Evolutionary conservation across 2,329 filamentous ascomycete species (phyloP), one percentile per base, ranked within the genome.

Genomic region (Clonostachys rosea): DNA sequence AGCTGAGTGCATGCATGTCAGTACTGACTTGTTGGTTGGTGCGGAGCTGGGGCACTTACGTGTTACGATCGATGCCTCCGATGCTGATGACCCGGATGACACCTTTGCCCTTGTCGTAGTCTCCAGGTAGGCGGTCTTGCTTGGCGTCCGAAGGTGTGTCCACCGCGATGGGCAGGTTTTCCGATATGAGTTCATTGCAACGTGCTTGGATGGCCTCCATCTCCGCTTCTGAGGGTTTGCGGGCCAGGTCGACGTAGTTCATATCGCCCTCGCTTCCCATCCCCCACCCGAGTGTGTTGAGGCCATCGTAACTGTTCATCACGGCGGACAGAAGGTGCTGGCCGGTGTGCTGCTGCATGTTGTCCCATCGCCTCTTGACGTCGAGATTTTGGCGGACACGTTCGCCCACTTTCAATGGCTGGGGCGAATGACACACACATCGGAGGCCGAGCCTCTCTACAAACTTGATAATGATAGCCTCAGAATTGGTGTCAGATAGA

Each of bases 321-420:
- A 64, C 47, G 1, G 61, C 61, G 1, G 61, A 64, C 2, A 64
- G 51, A 2, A 64, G 55, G 34, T 64, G 61, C 8, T 64, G 61
- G 1, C 61, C 60, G 0, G 61, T 64, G 17, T 64, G 61, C 7
- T 64, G 61, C 12, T 64, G 61, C 61, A 64, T 64, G 11, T 64
- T 60, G 42, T 64, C 56, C 59, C 60, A 63, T n/a, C 61, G 56
- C 0, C 61, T 58, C 6, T 47, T 30, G 47, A 56, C 61, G 20
- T 64, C 56, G 4, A 64, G 49, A 11, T 59, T 52, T 24, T 64
- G 61, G 0, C 54, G 56, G 4, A 64, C 50, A 7, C 13, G 46
- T 0, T 50, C 49, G 0, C 61, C 60, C 0, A 53, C 52, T 0
- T 42, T 36, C 2, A 64, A 10, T 0, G 57, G 53, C 13, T 47